These are phyloP conservation scores for Fusarium sp. DNA, from an alignment of 2,329 filamentous ascomycete genomes.

Conservation along the genomic window DNA sequence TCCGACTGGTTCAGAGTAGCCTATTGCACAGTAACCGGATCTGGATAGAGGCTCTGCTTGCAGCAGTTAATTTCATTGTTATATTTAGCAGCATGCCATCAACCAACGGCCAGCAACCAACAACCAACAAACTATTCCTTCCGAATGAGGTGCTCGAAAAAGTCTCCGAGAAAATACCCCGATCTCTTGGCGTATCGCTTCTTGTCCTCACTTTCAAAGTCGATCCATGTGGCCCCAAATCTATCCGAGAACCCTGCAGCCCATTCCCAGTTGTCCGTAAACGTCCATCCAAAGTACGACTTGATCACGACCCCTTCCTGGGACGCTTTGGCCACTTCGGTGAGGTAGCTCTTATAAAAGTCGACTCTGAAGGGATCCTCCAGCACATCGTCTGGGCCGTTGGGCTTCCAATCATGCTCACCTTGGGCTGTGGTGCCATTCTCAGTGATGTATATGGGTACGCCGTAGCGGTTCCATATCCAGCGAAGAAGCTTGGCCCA, in stretches of 20 bases:
- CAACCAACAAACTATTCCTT: conserved; percentile 9
- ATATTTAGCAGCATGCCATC: no score
- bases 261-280: conserved; percentile 59
- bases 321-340: conserved; percentile 52
- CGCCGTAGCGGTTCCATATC: conserved; percentile 55
- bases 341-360: conserved; percentile 53
- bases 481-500: conserved; percentile 54
- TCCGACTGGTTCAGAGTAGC: background rate
- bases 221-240: conserved; percentile 56
- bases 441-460: conserved; percentile 57
- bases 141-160: conserved; percentile 31
- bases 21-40: no score
- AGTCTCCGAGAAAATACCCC: conserved; percentile 38
- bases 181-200: conserved; percentile 40
- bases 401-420: conserved; percentile 50
- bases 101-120: no score
- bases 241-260: conserved; percentile 54
- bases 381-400: conserved; percentile 47
- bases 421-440: conserved; percentile 56
- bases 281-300: conserved; percentile 56
- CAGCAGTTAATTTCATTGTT: background rate
- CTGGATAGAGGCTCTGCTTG: no score
- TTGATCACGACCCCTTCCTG: conserved; percentile 53
- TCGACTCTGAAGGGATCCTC: conserved; percentile 54
- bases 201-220: conserved; percentile 45